Evolutionary conservation across 495 filamentous ascomycete species (phyloP).

Genomic region (Hypoxylon rickii): DNA sequence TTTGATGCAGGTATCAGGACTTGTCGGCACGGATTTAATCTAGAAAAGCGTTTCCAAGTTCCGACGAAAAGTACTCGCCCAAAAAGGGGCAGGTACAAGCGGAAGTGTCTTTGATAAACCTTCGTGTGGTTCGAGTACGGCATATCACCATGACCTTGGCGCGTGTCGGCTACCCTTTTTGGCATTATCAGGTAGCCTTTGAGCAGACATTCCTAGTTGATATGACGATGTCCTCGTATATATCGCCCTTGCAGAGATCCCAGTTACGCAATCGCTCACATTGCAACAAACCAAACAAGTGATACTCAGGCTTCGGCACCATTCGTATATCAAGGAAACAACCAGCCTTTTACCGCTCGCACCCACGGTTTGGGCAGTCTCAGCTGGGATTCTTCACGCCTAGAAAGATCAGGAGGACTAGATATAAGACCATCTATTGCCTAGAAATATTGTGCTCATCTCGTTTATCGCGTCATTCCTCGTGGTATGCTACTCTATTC

Average conservation of each 20-base stretch:
- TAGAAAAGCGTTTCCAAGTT: conserved; percentile 19
- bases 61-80: conserved; percentile 18
- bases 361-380: conserved; percentile 59
- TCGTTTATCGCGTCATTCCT: conserved; percentile 54
- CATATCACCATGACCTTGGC: conserved; percentile 23
- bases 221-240: conserved; percentile 69
- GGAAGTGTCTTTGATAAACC: conserved; percentile 7
- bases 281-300: conserved; percentile 40
- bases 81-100: conserved; percentile 25
- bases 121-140: conserved; percentile 19
- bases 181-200: conserved; percentile 57
- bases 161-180: conserved; percentile 17
- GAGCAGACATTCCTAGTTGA: conserved; percentile 82
- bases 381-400: conserved; percentile 66
- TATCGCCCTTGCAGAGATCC: conserved; percentile 67
- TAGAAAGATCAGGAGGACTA: conserved; percentile 74
- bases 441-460: conserved; percentile 72
- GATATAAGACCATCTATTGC: conserved; percentile 63
- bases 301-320: conserved; percentile 56
- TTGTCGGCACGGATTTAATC: conserved; percentile 21
- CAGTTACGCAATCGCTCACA: conserved; percentile 71
- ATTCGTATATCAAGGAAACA: conserved; percentile 68
- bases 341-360: conserved; percentile 60
- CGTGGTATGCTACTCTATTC: conserved; percentile 50
- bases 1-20: conserved; percentile 20